A percentile compares a stretch with the other conserved stretches of the same genome.
Evolutionary conservation across 148 eudicot genomes (phyloP).

Genomic region (Vaccinium darrowii): DNA sequence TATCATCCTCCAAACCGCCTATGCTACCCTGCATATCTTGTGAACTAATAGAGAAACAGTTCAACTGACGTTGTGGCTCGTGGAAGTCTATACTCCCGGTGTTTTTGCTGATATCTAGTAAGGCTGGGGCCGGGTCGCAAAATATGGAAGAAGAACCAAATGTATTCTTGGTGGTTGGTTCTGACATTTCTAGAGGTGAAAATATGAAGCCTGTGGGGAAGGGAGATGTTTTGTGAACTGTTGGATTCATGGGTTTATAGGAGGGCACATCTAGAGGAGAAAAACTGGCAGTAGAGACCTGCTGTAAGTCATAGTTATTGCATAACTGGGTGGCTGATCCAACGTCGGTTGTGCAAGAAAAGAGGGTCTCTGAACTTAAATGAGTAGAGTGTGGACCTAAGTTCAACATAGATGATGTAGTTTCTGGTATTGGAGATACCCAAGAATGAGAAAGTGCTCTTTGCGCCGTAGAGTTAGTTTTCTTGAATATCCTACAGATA

Average conservation of each 20-base stretch:
- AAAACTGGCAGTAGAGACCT: slow-evolving; percentile 24
- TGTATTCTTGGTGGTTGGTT: slow-evolving; percentile 19
- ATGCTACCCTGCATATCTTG: slow-evolving; percentile 23
- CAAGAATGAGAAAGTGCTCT: slow-evolving; percentile 33
- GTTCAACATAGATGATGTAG: slow-evolving; percentile 31
- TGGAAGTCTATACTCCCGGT: slow-evolving; percentile 21
- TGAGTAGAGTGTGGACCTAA: slow-evolving; percentile 26
- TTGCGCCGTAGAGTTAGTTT: slow-evolving; percentile 9
- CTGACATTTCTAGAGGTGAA: slow-evolving; percentile 30
- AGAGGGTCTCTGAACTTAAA: slow-evolving; percentile 46
- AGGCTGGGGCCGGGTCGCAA: slow-evolving; percentile 33
- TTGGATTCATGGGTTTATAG: slow-evolving; percentile 32
- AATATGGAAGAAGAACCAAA: slow-evolving; percentile 44
- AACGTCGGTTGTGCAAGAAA: slow-evolving; percentile 47
- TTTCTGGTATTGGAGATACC: slow-evolving; percentile 49
- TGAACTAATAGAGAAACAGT: slow-evolving; percentile 16
- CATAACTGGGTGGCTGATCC: slow-evolving; percentile 32
- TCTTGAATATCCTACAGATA: slow-evolving; percentile 16
- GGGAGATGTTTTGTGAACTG: slow-evolving; percentile 19
- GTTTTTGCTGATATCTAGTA: slow-evolving; percentile 24
- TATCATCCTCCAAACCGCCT: slow-evolving; percentile 14
- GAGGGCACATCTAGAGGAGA: slow-evolving; percentile 36
- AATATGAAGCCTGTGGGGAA: slow-evolving; percentile 24
- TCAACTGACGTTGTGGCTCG: slow-evolving; percentile 17
- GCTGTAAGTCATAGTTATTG: slow-evolving; percentile 22